Evolutionary conservation across 352 stramenopile species (phyloP), one percentile per base, ranked within the genome.

Genomic region (Phytophthora pistaciae): DNA sequence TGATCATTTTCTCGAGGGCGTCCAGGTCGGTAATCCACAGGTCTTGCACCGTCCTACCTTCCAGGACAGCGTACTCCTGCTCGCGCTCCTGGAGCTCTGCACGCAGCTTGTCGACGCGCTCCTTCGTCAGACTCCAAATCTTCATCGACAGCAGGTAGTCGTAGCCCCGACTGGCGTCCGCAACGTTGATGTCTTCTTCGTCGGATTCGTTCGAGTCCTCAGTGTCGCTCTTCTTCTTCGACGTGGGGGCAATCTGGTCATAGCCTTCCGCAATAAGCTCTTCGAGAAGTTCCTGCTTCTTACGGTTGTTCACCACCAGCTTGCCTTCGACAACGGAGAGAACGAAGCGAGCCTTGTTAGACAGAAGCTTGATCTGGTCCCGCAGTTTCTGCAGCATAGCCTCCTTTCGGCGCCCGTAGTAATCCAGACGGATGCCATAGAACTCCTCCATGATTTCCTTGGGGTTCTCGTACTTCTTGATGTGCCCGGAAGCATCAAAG

Each of bases 91-190:
- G 70, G 40, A 98, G 80, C 20, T 99, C 94, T 16, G 90, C 83
- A 44, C 91, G 88, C 8, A 99, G 80, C 9, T 87, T 91, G 46
- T 98, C 86, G 4, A 99, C 97, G 27, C 93, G 89, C 67, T 99
- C 97, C 60, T 90, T 92, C 18, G 96, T 99, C 58, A 99, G 74
- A 42, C 90, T 98, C 64, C 90, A 95, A 44, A 99, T 83, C 56
- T 97, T 96, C 94, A 99, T 98, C 52, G 91, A 98, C 33, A 99
- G 71, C 31, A 99, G 72, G 67, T 99, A 99, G 63, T 99, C 93
- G 68, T 98, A 99, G 52, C 94, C 91, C 61, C 74, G 78, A 54
- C 66, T 72, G 7, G 72, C 76, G 58, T 85, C 70, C 1, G 70
- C 64, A 21, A 61, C 56, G 40, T 77, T 80, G 5, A 56, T 66